These are phyloP conservation scores for Atkinsonella texensis DNA, from an alignment of 2,329 filamentous ascomycete species.

Conservation along the genomic window DNA sequence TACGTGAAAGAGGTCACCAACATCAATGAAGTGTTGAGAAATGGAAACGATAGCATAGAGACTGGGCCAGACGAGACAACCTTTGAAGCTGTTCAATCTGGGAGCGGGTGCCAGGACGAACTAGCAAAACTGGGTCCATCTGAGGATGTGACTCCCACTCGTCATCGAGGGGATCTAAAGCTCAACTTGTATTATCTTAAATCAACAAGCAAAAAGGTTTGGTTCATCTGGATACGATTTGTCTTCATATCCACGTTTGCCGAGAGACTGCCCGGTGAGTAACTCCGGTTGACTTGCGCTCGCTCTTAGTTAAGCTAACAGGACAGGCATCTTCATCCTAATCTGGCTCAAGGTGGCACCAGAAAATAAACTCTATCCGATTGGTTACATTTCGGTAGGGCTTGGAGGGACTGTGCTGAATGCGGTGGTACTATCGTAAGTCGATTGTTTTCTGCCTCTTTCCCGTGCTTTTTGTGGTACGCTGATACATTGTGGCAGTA, in stretches of 20 bases:
- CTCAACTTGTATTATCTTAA: too few species aligned
- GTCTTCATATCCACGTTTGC: neutral
- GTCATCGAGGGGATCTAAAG: too few species aligned
- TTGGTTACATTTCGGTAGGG: conserved; percentile 3
- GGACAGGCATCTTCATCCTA: neutral
- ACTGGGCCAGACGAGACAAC: too few species aligned
- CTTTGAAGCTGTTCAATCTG: too few species aligned
- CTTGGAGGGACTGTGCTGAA: neutral
- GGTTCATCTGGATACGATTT: neutral
- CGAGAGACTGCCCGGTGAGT: too few species aligned
- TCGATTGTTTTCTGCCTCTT: too few species aligned
- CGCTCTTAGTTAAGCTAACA: neutral
- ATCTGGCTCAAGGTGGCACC: conserved; percentile 3
- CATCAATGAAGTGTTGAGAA: neutral
- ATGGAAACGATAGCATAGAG: neutral
- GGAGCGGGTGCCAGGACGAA: too few species aligned
- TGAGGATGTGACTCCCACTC: too few species aligned
- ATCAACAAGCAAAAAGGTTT: too few species aligned
- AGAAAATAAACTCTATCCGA: conserved; percentile 1
- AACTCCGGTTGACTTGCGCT: neutral
- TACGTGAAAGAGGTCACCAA: neutral
- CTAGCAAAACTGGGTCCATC: too few species aligned
- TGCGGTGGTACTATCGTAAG: neutral
- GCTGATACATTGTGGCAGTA: neutral
- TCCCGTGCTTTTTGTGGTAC: neutral